phyloP scores from a whole-genome alignment of 2,329 filamentous ascomycete species.

The Pochonia chlamydosporia region DNA sequence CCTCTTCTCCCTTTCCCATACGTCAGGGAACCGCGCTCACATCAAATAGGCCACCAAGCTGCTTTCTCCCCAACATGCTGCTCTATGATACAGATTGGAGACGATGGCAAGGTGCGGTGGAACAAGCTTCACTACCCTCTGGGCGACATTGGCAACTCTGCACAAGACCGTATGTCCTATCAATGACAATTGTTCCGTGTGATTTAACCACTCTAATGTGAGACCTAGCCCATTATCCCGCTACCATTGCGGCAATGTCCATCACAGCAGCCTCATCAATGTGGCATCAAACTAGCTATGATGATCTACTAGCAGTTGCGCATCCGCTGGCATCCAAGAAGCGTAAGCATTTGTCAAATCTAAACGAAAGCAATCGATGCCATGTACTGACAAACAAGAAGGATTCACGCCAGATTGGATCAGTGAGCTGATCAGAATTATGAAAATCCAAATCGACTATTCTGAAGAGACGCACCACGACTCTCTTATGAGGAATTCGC shows the following conservation, averaged over 20 bases:
- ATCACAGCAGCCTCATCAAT: conserved; percentile 41
- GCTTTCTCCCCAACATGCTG: conserved; percentile 55
- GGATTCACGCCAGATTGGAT: conserved; percentile 59
- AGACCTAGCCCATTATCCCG: conserved; percentile 44
- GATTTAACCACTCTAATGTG: conserved; percentile 9
- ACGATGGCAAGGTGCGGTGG: conserved; percentile 56
- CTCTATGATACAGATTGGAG: conserved; percentile 52
- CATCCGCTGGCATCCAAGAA: conserved; percentile 37
- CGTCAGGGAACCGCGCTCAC: conserved; percentile 10
- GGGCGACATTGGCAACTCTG: conserved; percentile 41
- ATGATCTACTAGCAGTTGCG: conserved; percentile 68
- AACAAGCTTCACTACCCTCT: conserved; percentile 45
- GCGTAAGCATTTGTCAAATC: conserved; percentile 16
- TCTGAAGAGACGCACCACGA: conserved; percentile 69
- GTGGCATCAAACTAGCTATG: conserved; percentile 47
- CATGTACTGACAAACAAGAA: conserved; percentile 23
- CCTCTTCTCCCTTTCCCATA: not conserved
- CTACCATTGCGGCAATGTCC: conserved; percentile 57
- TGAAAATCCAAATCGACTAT: conserved; percentile 75
- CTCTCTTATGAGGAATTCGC: conserved; percentile 64
- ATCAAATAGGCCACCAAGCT: conserved; percentile 46
- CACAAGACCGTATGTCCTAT: conserved; percentile 38
- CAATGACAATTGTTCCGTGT: not conserved
- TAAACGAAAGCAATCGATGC: not conserved
- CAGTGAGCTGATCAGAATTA: conserved; percentile 59